Conservation (phyloP, 352 stramenopile species). For the Pythium periplocum region DNA sequence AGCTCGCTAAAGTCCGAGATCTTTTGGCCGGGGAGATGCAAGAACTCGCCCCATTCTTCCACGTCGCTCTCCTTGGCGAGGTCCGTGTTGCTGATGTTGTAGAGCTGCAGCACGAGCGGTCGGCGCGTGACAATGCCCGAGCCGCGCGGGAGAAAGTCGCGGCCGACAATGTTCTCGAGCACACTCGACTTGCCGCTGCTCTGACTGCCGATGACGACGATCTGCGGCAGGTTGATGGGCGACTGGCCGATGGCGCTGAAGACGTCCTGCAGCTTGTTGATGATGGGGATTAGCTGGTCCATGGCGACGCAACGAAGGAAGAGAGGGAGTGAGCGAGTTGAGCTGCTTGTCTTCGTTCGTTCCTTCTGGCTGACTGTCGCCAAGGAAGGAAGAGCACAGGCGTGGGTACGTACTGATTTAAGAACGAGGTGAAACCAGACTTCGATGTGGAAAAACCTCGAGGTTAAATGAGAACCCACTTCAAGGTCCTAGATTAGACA, state of each 20-base stretch:
- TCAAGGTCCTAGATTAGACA: no score
- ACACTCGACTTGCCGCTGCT: constrained; percentile 96
- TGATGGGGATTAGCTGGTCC: constrained; percentile 99
- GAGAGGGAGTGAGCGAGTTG: no score
- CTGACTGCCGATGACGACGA: constrained; percentile 97
- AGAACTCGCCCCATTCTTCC: constrained; percentile 98
- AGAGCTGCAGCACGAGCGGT: constrained; percentile 97
- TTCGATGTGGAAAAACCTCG: no score
- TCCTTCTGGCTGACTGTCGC: no score
- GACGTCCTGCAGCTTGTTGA: constrained; percentile 99
- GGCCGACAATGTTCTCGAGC: constrained; percentile 94
- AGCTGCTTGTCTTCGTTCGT: no score
- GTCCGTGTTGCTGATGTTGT: constrained; percentile 74
- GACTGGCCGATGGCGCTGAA: constrained; percentile 95
- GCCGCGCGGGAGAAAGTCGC: constrained; percentile 95
- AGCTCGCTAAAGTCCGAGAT: constrained; percentile 98
- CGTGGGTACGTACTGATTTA: no score
- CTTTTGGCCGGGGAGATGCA: constrained; percentile 93
- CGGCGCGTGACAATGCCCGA: constrained; percentile 98
- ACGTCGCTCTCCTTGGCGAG: constrained; percentile 14
- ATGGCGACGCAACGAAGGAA: constrained; percentile 47
- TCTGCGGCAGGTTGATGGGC: constrained; percentile 96
- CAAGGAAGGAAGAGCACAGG: no score
- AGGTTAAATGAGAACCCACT: no score
- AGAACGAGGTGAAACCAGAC: no score